Percentiles rank a stretch among this genome's conserved stretches.
These are phyloP conservation scores for Aspergillus luchuensis DNA, from an alignment of 2,329 filamentous ascomycete genomes.

Conservation along the genomic window DNA sequence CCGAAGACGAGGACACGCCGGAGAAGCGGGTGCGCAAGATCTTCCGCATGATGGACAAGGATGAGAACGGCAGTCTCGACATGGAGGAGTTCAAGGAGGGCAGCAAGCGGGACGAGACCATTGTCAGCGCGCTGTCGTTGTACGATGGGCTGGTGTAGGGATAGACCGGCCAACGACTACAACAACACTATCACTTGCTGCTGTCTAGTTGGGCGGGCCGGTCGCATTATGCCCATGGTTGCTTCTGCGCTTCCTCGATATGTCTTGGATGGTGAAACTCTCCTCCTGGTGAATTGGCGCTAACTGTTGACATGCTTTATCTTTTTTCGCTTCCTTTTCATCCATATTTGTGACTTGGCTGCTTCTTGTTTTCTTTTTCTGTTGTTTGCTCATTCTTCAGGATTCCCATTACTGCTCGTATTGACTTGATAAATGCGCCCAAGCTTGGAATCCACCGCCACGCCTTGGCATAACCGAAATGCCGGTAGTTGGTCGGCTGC, in stretches of 20 bases:
- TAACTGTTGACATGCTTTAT: conserved; percentile 3
- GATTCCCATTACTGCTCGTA: conserved; percentile 19
- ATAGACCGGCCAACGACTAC: not conserved
- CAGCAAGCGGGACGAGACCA: conserved; percentile 97
- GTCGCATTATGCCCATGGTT: not conserved
- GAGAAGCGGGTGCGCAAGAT: conserved; percentile 98
- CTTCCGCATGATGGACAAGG: conserved; percentile 99
- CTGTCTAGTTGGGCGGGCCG: not conserved
- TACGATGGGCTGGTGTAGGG: conserved; percentile 89
- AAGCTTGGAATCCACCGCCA: not conserved
- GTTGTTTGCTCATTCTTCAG: conserved; percentile 11
- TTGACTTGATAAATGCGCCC: not conserved
- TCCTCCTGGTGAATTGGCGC: conserved; percentile 16
- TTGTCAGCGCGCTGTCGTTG: conserved; percentile 92
- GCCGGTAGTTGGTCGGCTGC: not conserved
- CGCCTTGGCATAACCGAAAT: not conserved
- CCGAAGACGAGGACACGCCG: conserved; percentile 97
- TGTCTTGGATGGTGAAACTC: not conserved
- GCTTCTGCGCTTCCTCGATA: not conserved
- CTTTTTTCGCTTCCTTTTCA: conserved; percentile 7
- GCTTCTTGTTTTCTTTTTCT: conserved; percentile 4
- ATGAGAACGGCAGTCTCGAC: conserved; percentile 95
- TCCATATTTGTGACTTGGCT: conserved; percentile 11
- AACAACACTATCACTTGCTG: not conserved
- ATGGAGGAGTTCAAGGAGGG: conserved; percentile 99